phyloP scores from a whole-genome alignment of 2,329 filamentous ascomycete species.

The Dissoconium aciculare region DNA sequence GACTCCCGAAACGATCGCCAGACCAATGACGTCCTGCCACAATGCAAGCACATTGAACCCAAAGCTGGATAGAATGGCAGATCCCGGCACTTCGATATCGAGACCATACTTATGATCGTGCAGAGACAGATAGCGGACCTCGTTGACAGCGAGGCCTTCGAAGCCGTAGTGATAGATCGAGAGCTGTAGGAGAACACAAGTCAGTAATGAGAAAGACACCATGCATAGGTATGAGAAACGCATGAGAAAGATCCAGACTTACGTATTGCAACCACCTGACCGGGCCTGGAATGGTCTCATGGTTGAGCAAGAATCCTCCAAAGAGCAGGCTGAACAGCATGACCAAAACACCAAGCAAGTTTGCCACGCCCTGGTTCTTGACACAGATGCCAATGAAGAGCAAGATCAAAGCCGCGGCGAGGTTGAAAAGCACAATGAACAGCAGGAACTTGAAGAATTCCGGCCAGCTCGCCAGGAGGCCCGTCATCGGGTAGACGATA shows the following conservation, averaged over 20 bases:
- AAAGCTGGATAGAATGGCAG: constrained; percentile 85
- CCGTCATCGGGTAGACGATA: constrained; percentile 97
- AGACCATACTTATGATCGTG: constrained; percentile 91
- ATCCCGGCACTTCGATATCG: constrained; percentile 89
- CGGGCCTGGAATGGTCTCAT: constrained; percentile 74
- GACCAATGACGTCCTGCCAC: constrained; percentile 68
- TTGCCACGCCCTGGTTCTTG: constrained; percentile 80
- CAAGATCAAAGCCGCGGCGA: constrained; percentile 84
- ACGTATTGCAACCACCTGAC: constrained; percentile 79
- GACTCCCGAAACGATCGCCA: constrained; percentile 64
- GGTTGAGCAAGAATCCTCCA: constrained; percentile 84
- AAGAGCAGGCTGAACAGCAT: constrained; percentile 97
- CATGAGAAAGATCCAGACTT: constrained; percentile 23
- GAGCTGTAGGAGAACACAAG: too few species aligned
- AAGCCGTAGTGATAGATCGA: constrained; percentile 99
- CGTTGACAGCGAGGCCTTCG: constrained; percentile 91
- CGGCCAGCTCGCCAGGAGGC: constrained; percentile 62
- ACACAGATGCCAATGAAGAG: constrained; percentile 94
- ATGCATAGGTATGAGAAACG: constrained; percentile 16
- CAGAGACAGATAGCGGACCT: constrained; percentile 77
- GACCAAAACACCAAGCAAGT: constrained; percentile 81
- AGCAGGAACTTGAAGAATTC: constrained; percentile 88
- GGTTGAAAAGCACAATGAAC: constrained; percentile 86
- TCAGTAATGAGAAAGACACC: too few species aligned
- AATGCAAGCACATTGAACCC: constrained; percentile 80